Conservation (phyloP, 345 rosid species). For the Bruguiera parviflora region DNA sequence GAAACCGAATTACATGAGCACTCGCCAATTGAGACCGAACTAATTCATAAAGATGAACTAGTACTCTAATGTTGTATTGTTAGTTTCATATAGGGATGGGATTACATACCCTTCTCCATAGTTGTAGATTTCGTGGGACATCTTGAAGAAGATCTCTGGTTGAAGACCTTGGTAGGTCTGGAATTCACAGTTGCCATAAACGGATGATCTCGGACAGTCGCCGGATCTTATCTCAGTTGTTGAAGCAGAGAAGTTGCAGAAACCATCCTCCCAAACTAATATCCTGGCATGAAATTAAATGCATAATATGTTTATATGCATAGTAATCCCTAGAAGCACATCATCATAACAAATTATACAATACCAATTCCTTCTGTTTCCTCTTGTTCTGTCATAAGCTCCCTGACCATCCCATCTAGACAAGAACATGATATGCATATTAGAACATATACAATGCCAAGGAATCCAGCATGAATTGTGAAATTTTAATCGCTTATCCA, state of each 20-base stretch:
- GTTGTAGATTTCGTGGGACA: slow-evolving; percentile 99
- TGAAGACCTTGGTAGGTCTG: slow-evolving; percentile 86
- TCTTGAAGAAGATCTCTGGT: slow-evolving; percentile 96
- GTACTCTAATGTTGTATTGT: too few relatives aligned
- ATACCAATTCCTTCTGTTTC: slow-evolving; percentile 97
- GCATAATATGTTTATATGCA: background rate
- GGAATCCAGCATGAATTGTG: too few relatives aligned
- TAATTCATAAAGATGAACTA: too few relatives aligned
- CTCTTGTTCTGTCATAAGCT: slow-evolving; percentile 94
- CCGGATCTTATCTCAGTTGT: slow-evolving; percentile 50
- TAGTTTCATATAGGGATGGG: background rate
- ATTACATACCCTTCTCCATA: slow-evolving; percentile 88
- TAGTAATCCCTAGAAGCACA: background rate
- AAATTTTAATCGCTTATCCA: background rate
- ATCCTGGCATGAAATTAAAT: slow-evolving; percentile 45
- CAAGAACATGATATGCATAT: background rate
- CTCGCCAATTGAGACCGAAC: too few relatives aligned
- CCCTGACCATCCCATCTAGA: slow-evolving; percentile 96
- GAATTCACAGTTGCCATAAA: slow-evolving; percentile 55
- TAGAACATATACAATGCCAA: background rate
- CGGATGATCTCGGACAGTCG: slow-evolving; percentile 54
- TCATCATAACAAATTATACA: background rate
- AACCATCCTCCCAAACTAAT: slow-evolving; percentile 99
- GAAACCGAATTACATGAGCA: background rate
- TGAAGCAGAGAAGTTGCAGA: slow-evolving; percentile 92